Evolutionary conservation across 2,329 filamentous ascomycete genomes (phyloP), one percentile per base, ranked within the genome.

Genomic region (Coniochaeta pulveracea): DNA sequence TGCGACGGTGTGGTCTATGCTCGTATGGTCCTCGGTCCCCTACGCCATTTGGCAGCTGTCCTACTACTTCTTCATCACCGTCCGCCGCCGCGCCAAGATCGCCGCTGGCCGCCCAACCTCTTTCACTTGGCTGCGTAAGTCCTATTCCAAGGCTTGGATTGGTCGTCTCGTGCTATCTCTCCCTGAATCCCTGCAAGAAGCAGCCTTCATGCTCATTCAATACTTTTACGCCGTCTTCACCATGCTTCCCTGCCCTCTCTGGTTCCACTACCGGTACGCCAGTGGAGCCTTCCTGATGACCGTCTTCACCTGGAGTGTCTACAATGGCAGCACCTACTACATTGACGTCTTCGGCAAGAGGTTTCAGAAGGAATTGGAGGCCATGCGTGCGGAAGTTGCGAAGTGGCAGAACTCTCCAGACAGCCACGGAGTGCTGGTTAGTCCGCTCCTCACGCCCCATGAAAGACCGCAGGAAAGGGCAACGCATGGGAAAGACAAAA

Each of bases 311-410:
- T 95, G 88, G 86, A 93, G 85, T 46, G 81, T 95, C 36, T 93
- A 95, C 63, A 98, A 98, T 47, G 91, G 91, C 19, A 85, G 91
- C 12, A 96, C 88, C 1, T 98, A 83, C 57, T 98, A 98, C 58
- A 96, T 98, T 49, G 91, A 98, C 47, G 85, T 96, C 2, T 98
- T 96, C 53, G 91, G 93, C 34, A 93, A 84, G 48, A 76, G 88
- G 3, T 96, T 98, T 66, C 85, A 98, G 63, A 94, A 89, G 51
- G 91, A 98, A 56, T 67, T 98, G 10, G 88, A 98, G 52, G 72
- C 80, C 34, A 72, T 98, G 60, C 88, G 82, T 58, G 75, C 75
- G 35, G 91, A 98, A 50, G 86, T 98, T 7, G 72, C 79, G 28
- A 89, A 85, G 53, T 93, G 85, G 85, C 86, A 94, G 55, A 67